A percentile compares a stretch with the other conserved stretches of the same genome.
Evolutionary conservation across 768 basidiomycete genomes (phyloP).

Genomic region (Mrakia blollopis): DNA sequence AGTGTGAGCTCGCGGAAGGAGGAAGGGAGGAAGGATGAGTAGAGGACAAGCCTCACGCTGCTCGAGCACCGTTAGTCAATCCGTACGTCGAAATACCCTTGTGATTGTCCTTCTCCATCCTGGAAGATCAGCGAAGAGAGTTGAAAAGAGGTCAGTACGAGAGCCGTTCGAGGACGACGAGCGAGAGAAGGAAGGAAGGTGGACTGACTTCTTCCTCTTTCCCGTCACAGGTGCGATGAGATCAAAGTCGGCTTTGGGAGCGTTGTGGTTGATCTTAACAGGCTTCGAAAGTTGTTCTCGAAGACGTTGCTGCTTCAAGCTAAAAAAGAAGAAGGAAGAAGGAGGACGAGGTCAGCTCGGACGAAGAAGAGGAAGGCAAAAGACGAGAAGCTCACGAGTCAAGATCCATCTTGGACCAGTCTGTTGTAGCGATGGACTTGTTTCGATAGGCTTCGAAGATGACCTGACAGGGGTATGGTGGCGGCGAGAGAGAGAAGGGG

Average conservation of each 20-base stretch:
- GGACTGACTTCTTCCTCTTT: conserved; percentile 34
- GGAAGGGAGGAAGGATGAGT: not conserved
- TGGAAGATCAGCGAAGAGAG: conserved; percentile 7
- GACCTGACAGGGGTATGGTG: conserved; percentile 48
- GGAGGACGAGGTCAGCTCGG: too few relatives aligned
- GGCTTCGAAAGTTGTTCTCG: conserved; percentile 11
- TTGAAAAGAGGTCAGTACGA: not conserved
- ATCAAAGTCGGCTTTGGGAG: not conserved
- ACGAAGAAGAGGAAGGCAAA: too few relatives aligned
- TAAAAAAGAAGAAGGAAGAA: not conserved
- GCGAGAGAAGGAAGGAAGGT: not conserved
- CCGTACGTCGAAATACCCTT: conserved; percentile 85
- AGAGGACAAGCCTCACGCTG: too few relatives aligned
- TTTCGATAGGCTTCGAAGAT: conserved; percentile 86
- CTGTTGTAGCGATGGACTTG: conserved; percentile 83
- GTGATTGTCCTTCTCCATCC: conserved; percentile 35
- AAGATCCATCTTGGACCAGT: conserved; percentile 84
- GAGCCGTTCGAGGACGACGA: not conserved
- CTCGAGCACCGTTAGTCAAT: conserved; percentile 77
- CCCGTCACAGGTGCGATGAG: conserved; percentile 19
- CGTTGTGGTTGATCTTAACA: not conserved
- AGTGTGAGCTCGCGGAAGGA: conserved; percentile 26
- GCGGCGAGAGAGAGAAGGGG: not conserved
- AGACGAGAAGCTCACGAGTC: conserved; percentile 57
- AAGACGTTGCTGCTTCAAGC: conserved; percentile 35